phyloP scores from a whole-genome alignment of 2,329 filamentous ascomycete genomes.

The Celoporthe dispersa region DNA sequence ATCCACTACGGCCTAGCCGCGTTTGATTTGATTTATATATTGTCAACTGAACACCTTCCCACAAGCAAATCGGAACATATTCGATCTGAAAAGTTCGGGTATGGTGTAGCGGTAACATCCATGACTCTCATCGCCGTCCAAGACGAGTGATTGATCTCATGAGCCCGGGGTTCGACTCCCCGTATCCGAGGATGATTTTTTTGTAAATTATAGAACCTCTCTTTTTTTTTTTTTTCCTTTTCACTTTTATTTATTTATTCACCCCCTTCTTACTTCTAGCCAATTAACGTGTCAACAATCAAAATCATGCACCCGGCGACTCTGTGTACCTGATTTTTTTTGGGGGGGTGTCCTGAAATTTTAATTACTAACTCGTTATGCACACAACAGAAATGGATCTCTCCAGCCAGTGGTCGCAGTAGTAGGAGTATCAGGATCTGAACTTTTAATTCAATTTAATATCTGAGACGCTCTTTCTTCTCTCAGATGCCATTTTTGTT shows the following conservation, averaged over 20 bases:
- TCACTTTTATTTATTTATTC: background rate
- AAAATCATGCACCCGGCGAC: too few relatives aligned
- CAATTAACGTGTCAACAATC: too few relatives aligned
- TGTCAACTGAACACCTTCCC: background rate
- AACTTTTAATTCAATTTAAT: background rate
- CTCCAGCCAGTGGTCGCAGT: background rate
- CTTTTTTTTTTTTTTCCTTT: background rate
- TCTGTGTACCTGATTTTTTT: too few relatives aligned
- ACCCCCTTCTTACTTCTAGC: too few relatives aligned
- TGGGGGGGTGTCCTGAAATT: too few relatives aligned
- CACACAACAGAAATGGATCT: background rate
- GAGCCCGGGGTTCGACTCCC: constrained; percentile 5
- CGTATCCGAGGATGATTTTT: constrained; percentile 3
- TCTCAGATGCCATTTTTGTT: background rate
- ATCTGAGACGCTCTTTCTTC: background rate
- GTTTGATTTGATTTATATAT: background rate
- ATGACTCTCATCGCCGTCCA: constrained; percentile 3
- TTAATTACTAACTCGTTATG: too few relatives aligned
- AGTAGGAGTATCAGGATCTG: background rate
- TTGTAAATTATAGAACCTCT: background rate
- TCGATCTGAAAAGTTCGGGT: background rate
- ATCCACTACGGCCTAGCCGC: background rate
- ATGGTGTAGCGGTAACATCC: constrained; percentile 6
- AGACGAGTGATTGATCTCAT: background rate
- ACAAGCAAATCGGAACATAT: background rate